Base-by-base conservation (phyloP, 345 rosid genomes). In the Bruguiera parviflora region DNA sequence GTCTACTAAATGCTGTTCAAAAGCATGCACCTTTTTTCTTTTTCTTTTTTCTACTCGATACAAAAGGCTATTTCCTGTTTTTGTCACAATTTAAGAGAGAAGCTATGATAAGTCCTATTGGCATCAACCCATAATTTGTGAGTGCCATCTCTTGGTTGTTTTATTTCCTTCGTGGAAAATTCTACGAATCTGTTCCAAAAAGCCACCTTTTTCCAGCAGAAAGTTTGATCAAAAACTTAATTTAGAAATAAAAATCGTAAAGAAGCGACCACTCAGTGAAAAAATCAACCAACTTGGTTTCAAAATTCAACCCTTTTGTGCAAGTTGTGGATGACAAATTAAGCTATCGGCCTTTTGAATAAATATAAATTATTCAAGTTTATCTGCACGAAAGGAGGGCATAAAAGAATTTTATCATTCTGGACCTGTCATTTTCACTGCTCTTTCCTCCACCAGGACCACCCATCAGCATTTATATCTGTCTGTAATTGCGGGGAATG, bases 301-400 rank as follows among this genome's bases (percentile, higher is more conserved):
- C 18, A 58, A n/a, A 29, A 60, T 52, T 65, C 20, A 73, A 20
- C 65, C 28, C 60, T 72, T 67, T 66, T 69, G 66, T 65, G 75
- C 63, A 81, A 71, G 73, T 67, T 74, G 73, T 66, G 27, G 59
- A 35, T 13, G 71, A 70, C 75, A 72, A 72, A 31, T 78, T 67
- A 68, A 56, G 64, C 32, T 67, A 32, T 49, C 37, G 55, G 11
- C 67, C 39, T 63, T 64, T 46, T 59, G 5, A 16, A 11, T 66
- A 49, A 43, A 27, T 9, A 43, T 15, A 43, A 11, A 43, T 55
- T 61, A 67, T 61, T 78, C 65, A 73, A 73, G 75, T 68, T 75
- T 73, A 70, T 75, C 76, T 32, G 52, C 63, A 52, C 55, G 28
- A 61, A 47, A 28, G 53, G 28, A 29, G 47, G 63, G 15, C 52